These are phyloP conservation scores for Trypanosoma theileri DNA, from an alignment of 208 protist species.

Conservation along the genomic window DNA sequence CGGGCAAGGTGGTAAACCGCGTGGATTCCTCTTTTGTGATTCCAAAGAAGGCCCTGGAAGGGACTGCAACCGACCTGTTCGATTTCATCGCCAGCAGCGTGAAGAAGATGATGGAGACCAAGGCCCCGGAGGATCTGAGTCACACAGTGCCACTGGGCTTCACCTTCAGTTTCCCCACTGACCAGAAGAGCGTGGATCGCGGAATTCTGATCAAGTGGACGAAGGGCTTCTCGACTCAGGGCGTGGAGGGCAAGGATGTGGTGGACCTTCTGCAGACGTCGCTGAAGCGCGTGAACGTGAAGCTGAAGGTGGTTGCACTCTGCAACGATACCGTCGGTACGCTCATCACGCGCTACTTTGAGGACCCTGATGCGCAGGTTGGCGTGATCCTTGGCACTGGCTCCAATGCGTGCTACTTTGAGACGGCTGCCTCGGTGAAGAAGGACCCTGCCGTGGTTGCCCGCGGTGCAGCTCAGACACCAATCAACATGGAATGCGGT, in stretches of 20 bases:
- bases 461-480: slow-evolving; percentile 44
- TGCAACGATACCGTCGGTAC: slow-evolving; percentile 93
- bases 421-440: slow-evolving; percentile 64
- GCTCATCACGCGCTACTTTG: slow-evolving; percentile 73
- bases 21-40: slow-evolving; percentile 58
- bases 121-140: slow-evolving; percentile 61
- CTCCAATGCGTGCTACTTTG: slow-evolving; percentile 91
- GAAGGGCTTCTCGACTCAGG: slow-evolving; percentile 89
- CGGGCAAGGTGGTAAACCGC: slow-evolving; percentile 48
- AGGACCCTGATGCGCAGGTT: slow-evolving; percentile 59
- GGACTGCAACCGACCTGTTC: slow-evolving; percentile 72
- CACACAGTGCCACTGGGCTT: slow-evolving; percentile 80
- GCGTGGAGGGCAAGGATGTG: slow-evolving; percentile 87
- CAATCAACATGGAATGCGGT: slow-evolving; percentile 93
- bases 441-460: slow-evolving; percentile 65
- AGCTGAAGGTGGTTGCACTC: slow-evolving; percentile 83
- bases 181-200: slow-evolving; percentile 75
- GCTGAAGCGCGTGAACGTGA: slow-evolving; percentile 55
- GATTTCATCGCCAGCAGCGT: slow-evolving; percentile 86
- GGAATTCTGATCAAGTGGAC: slow-evolving; percentile 91
- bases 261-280: slow-evolving; percentile 80
- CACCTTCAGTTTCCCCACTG: slow-evolving; percentile 92
- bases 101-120: slow-evolving; percentile 55
- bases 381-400: slow-evolving; percentile 92
- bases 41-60: slow-evolving; percentile 46